phyloP scores from a whole-genome alignment of 2,329 filamentous ascomycete species.

The Dactylonectria macrodidyma region DNA sequence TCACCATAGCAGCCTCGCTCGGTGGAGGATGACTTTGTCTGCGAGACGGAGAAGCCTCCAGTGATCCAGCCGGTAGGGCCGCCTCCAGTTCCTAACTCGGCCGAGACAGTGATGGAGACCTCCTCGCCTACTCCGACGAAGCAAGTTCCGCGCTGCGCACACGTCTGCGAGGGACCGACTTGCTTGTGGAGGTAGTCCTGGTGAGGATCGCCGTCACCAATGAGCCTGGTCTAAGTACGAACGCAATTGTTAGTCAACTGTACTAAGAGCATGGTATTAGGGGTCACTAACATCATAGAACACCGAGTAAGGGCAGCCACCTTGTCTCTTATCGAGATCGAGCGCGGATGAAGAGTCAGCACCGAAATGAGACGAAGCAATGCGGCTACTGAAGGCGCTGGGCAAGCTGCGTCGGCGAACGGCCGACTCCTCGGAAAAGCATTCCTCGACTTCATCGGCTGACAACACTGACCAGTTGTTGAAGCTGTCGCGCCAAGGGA shows the following conservation, averaged over 20 bases:
- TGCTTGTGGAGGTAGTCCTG: slow-evolving; percentile 5
- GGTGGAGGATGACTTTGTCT: background rate
- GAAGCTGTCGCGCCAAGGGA: slow-evolving; percentile 1
- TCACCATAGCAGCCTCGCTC: background rate
- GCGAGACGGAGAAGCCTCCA: background rate
- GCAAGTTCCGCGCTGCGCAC: background rate
- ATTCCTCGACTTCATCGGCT: background rate
- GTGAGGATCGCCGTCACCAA: background rate
- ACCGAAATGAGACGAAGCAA: background rate
- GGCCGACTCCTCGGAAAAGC: slow-evolving; percentile 1
- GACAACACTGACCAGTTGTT: background rate
- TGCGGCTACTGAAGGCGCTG: background rate
- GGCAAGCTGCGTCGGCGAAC: background rate
- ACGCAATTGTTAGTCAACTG: background rate
- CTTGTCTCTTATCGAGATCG: background rate
- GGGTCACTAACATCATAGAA: background rate
- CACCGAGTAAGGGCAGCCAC: background rate
- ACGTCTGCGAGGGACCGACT: background rate
- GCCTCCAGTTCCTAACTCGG: background rate
- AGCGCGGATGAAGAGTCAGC: background rate
- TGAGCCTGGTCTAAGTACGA: background rate
- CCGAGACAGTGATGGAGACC: background rate
- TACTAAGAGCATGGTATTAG: background rate
- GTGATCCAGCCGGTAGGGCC: slow-evolving; percentile 1
- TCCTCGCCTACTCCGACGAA: background rate